phyloP scores from a whole-genome alignment of 2,329 filamentous ascomycete species.

The Ceratocystiopsis sp. region DNA sequence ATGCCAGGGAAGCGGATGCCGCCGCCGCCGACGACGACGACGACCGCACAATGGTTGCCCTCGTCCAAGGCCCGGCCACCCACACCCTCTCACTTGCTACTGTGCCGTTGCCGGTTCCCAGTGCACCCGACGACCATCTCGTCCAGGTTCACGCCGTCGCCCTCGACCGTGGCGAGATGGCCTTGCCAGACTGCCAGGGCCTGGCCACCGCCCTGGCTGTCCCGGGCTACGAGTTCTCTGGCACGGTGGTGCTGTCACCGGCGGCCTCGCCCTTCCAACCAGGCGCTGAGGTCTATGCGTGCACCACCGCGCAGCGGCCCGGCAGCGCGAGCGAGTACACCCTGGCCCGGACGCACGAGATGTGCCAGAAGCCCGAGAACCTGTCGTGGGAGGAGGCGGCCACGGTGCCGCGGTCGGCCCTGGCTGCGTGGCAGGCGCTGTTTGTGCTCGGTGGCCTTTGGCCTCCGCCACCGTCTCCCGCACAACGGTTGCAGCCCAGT shows the following conservation, averaged over 20 bases:
- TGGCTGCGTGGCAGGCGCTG: slow-evolving; percentile 13
- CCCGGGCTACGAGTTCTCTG: slow-evolving; percentile 16
- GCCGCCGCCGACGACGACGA: slow-evolving; percentile 1
- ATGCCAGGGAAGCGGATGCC: neutral
- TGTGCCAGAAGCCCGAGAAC: slow-evolving; percentile 9
- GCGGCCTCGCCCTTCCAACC: slow-evolving; percentile 12
- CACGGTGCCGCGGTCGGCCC: slow-evolving; percentile 10
- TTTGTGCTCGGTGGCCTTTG: slow-evolving; percentile 9
- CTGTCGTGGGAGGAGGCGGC: slow-evolving; percentile 13
- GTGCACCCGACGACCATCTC: slow-evolving; percentile 11
- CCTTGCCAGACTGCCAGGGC: slow-evolving; percentile 9
- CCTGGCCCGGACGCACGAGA: slow-evolving; percentile 7
- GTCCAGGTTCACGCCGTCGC: slow-evolving; percentile 16
- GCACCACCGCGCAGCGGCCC: slow-evolving; percentile 10
- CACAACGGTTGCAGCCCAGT: neutral
- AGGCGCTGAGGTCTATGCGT: slow-evolving; percentile 15
- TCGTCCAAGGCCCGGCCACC: slow-evolving; percentile 3
- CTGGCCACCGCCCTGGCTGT: slow-evolving; percentile 3
- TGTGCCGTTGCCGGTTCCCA: slow-evolving; percentile 6
- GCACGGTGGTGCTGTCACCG: slow-evolving; percentile 13
- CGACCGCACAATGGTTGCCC: slow-evolving; percentile 2
- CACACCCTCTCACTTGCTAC: slow-evolving; percentile 1
- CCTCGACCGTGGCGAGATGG: slow-evolving; percentile 15
- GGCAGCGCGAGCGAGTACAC: slow-evolving; percentile 11
- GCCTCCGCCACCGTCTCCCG: neutral